These are phyloP conservation scores for Trichomonas gallinae DNA, from an alignment of 208 protist species.

Conservation along the genomic window DNA sequence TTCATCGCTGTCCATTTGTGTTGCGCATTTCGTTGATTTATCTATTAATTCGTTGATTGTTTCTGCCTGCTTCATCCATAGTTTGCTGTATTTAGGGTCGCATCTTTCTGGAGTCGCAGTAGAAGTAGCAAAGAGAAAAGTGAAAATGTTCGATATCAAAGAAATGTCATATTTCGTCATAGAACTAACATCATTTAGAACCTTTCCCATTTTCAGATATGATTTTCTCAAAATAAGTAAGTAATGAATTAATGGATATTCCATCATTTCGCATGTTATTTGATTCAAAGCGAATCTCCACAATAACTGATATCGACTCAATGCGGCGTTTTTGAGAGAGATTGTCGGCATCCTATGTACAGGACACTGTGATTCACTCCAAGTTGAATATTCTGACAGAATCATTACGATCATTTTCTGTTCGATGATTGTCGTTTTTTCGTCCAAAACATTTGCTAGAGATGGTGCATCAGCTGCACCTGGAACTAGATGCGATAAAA, in stretches of 20 bases:
- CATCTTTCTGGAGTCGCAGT: neutral
- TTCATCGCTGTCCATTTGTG: neutral
- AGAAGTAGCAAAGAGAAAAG: neutral
- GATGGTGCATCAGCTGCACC: neutral
- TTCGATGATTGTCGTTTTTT: neutral
- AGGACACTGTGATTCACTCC: neutral
- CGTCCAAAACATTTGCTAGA: neutral
- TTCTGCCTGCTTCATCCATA: neutral
- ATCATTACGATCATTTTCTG: neutral
- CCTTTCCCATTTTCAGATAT: neutral
- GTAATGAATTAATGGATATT: neutral
- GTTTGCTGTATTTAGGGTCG: neutral
- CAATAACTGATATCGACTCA: neutral
- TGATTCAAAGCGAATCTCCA: neutral
- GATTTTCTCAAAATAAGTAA: neutral
- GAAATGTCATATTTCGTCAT: neutral
- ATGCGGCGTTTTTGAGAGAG: neutral
- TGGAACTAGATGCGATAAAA: neutral
- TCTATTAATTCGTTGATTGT: neutral
- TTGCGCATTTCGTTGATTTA: neutral
- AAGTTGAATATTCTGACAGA: neutral
- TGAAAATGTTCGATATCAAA: neutral
- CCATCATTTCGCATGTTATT: neutral
- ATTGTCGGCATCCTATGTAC: neutral
- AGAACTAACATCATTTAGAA: neutral